Evolutionary conservation across 2,329 filamentous ascomycete genomes (phyloP).

Genomic region (Epichloe festucae): DNA sequence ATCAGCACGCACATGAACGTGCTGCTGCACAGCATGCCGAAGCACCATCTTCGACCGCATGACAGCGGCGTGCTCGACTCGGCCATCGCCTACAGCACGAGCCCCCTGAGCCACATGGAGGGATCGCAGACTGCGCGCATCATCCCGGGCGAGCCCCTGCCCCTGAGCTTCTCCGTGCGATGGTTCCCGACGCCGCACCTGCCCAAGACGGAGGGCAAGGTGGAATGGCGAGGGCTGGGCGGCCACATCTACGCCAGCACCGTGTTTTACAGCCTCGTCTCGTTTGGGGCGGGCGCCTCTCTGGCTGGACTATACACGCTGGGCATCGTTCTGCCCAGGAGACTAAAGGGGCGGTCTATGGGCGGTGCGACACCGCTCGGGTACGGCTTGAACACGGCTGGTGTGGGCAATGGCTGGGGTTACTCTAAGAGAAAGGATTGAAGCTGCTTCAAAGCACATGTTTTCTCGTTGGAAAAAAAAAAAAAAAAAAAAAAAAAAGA

Average conservation of each 20-base stretch:
- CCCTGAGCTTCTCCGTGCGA: conserved; percentile 64
- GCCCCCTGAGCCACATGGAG: conserved; percentile 46
- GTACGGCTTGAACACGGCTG: conserved; percentile 33
- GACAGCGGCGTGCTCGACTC: conserved; percentile 74
- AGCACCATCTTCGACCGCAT: conserved; percentile 48
- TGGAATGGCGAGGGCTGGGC: conserved; percentile 53
- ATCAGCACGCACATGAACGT: conserved; percentile 84
- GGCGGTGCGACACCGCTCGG: conserved; percentile 46
- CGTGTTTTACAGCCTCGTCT: conserved; percentile 47
- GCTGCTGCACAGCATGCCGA: conserved; percentile 58
- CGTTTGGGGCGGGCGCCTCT: conserved; percentile 42
- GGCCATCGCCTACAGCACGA: conserved; percentile 75
- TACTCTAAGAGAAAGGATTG: conserved; percentile 35
- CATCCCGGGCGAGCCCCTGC: conserved; percentile 76
- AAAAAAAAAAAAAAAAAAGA: too few relatives aligned
- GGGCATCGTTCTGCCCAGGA: conserved; percentile 42
- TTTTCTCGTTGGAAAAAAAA: neutral
- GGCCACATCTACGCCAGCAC: conserved; percentile 52
- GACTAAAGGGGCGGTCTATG: conserved; percentile 35
- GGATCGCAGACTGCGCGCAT: conserved; percentile 47
- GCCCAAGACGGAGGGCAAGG: conserved; percentile 51
- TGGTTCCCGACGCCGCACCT: conserved; percentile 73
- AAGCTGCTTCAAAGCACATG: neutral
- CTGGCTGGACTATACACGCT: conserved; percentile 47
- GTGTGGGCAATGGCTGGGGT: conserved; percentile 46